A percentile compares a stretch with the other conserved stretches of the same genome.
Conservation (phyloP, 2,329 filamentous ascomycete species). For the Apiospora pterosperma region DNA sequence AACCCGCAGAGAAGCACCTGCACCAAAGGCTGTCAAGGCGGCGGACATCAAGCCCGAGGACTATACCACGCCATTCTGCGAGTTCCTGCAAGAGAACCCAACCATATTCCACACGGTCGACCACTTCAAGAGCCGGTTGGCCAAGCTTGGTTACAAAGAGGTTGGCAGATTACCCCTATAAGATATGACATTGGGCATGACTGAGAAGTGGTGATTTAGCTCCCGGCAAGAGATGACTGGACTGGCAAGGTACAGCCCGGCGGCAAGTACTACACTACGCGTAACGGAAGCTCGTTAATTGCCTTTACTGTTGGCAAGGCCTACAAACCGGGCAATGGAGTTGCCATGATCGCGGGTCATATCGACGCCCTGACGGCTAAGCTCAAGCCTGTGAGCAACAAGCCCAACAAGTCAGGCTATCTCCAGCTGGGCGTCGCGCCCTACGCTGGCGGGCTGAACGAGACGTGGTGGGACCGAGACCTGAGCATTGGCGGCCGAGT, state of each 20-base stretch:
- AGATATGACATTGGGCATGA: not conserved
- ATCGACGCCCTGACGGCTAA: slow-evolving; percentile 89
- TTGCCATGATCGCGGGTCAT: slow-evolving; percentile 86
- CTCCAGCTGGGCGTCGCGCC: slow-evolving; percentile 87
- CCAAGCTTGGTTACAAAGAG: slow-evolving; percentile 68
- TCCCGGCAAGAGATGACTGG: slow-evolving; percentile 82
- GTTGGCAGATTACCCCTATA: slow-evolving; percentile 34
- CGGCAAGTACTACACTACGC: slow-evolving; percentile 84
- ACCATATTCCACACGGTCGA: slow-evolving; percentile 90
- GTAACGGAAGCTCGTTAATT: slow-evolving; percentile 82
- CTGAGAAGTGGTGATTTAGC: slow-evolving; percentile 34
- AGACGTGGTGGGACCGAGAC: slow-evolving; percentile 97
- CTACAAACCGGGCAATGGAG: slow-evolving; percentile 81
- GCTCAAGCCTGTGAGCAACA: slow-evolving; percentile 85
- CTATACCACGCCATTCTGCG: slow-evolving; percentile 80
- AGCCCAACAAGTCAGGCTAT: slow-evolving; percentile 82
- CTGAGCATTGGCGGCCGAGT: slow-evolving; percentile 87
- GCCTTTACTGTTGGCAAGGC: slow-evolving; percentile 79
- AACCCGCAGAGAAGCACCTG: slow-evolving; percentile 19
- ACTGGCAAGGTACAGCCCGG: slow-evolving; percentile 65
- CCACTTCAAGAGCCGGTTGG: slow-evolving; percentile 71
- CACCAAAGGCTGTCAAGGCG: slow-evolving; percentile 17
- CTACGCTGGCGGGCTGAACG: slow-evolving; percentile 83
- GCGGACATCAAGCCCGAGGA: slow-evolving; percentile 46
- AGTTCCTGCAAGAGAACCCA: slow-evolving; percentile 85